phyloP scores from a whole-genome alignment of 257 asterid genomes.

The Verbena officinalis region DNA sequence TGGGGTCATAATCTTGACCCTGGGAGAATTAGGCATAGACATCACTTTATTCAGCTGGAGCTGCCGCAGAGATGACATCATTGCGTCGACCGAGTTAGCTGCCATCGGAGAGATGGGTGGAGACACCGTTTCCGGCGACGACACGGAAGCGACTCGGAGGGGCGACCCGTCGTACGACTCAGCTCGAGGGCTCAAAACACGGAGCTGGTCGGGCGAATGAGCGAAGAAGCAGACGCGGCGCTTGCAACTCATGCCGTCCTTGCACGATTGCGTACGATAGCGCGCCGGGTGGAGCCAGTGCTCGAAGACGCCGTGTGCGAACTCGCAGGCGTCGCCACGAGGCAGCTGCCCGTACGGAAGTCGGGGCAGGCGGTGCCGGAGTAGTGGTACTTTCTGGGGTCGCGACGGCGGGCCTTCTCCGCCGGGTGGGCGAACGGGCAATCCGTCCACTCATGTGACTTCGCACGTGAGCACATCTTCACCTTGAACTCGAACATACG shows the following conservation, averaged over 20 bases:
- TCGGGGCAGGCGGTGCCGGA: constrained; percentile 33
- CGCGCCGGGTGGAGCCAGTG: too few relatives aligned
- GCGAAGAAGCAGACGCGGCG: constrained; percentile 37
- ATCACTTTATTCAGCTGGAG: constrained; percentile 44
- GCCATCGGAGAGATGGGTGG: constrained; percentile 59
- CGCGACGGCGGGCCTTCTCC: constrained; percentile 36
- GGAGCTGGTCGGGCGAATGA: constrained; percentile 28
- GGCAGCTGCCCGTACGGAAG: constrained; percentile 26
- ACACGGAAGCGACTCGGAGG: constrained; percentile 2
- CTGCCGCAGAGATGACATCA: constrained; percentile 47
- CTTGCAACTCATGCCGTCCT: constrained; percentile 27
- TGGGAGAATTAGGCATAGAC: constrained; percentile 39
- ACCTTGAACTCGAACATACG: constrained; percentile 35
- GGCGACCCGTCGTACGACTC: constrained; percentile 17
- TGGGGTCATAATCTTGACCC: constrained; percentile 18
- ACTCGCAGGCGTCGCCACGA: constrained; percentile 29
- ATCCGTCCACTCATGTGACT: constrained; percentile 38
- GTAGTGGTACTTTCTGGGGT: constrained; percentile 30
- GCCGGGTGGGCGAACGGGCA: constrained; percentile 33
- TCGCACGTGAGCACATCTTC: constrained; percentile 26
- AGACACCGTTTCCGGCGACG: constrained; percentile 47
- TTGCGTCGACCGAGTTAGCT: constrained; percentile 34
- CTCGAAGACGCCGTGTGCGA: constrained; percentile 32
- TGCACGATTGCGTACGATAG: constrained; percentile 37
- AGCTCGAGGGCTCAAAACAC: constrained; percentile 24